phyloP scores from a whole-genome alignment of 805 yeast genomes.

The Kazachstania bromeliacearum region DNA sequence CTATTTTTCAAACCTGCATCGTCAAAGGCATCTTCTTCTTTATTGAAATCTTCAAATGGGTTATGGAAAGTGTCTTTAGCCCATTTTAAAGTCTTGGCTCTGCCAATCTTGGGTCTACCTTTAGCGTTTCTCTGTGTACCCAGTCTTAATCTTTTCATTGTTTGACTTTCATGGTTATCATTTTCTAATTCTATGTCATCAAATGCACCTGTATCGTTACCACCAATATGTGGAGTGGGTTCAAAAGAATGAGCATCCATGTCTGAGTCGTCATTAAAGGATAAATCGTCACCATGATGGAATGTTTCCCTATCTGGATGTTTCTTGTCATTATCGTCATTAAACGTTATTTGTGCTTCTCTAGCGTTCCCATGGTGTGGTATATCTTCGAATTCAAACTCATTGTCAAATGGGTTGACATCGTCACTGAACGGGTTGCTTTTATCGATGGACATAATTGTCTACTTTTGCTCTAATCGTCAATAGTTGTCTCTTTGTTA shows the following conservation, averaged over 20 bases:
- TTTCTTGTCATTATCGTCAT: not conserved
- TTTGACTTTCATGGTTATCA: conserved; percentile 10
- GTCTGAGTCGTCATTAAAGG: conserved; percentile 10
- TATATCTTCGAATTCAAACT: conserved; percentile 20
- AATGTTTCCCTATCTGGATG: conserved; percentile 1
- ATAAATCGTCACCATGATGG: conserved; percentile 3
- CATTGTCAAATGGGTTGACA: conserved; percentile 19
- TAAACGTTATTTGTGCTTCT: not conserved
- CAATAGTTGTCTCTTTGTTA: too few species aligned
- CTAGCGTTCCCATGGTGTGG: conserved; percentile 1
- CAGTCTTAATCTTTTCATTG: conserved; percentile 78
- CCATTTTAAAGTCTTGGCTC: conserved; percentile 55
- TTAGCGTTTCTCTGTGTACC: conserved; percentile 76
- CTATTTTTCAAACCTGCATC: conserved; percentile 32
- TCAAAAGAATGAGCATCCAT: conserved; percentile 21
- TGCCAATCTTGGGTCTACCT: conserved; percentile 53
- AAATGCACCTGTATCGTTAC: conserved; percentile 13
- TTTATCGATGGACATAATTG: conserved; percentile 4
- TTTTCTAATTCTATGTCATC: conserved; percentile 21
- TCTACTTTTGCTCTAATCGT: not conserved
- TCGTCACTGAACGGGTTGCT: conserved; percentile 5
- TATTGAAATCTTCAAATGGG: conserved; percentile 25
- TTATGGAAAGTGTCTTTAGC: conserved; percentile 30
- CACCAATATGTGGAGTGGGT: conserved; percentile 22
- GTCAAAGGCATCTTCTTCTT: conserved; percentile 22